Evolutionary conservation across 148 eudicot genomes (phyloP).

Genomic region (Rhododendron kiyosumense): DNA sequence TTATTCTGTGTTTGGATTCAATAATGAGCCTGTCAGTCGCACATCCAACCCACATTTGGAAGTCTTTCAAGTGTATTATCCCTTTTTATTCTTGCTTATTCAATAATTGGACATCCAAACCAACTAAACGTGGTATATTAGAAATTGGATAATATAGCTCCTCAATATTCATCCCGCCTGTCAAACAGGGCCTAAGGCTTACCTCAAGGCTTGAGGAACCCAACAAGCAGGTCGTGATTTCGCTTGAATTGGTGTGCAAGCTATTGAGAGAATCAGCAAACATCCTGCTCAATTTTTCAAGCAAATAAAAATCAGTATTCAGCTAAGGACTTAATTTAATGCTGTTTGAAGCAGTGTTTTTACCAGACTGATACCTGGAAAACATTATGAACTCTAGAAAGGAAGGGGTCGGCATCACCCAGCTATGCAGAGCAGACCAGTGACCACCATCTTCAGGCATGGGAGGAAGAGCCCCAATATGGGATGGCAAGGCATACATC

Average conservation of each 20-base stretch:
- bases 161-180: background rate
- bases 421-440: conserved; percentile 91
- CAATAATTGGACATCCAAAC: background rate
- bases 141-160: background rate
- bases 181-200: conserved; percentile 3
- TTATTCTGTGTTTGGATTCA: background rate
- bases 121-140: background rate
- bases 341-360: background rate
- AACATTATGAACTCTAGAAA: conserved; percentile 92
- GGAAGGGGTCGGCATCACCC: conserved; percentile 99
- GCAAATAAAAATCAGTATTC: background rate
- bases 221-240: conserved; percentile 43
- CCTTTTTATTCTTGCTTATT: background rate
- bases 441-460: conserved; percentile 92
- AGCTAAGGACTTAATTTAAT: background rate
- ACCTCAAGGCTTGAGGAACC: conserved; percentile 77
- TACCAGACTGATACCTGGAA: conserved; percentile 47
- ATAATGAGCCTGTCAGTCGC: background rate
- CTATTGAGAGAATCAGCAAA: conserved; percentile 87
- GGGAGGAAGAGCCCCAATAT: conserved; percentile 85
- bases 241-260: conserved; percentile 51
- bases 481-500: conserved; percentile 83
- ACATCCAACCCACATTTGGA: background rate
- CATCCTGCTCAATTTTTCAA: conserved; percentile 50
- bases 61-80: background rate